Evolutionary conservation across 768 basidiomycete species (phyloP).

Genomic region (Serendipita sp.): DNA sequence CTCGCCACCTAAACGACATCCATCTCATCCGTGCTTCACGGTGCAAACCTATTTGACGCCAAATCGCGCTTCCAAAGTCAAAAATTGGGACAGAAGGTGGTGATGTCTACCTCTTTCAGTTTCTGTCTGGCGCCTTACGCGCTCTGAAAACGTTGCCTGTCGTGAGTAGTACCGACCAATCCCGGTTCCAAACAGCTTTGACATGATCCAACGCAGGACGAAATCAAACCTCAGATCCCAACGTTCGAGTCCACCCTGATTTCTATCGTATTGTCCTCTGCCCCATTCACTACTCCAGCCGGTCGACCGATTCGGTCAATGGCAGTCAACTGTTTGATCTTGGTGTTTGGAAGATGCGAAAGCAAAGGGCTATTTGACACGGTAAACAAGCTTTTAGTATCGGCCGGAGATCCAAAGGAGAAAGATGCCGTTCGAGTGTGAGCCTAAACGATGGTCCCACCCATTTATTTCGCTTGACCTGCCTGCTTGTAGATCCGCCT

Average conservation of each 20-base stretch:
- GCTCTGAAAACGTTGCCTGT: conserved; percentile 32
- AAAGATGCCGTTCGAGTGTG: conserved; percentile 55
- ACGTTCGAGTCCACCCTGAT: conserved; percentile 47
- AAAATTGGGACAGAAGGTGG: conserved; percentile 59
- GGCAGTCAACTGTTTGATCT: conserved; percentile 59
- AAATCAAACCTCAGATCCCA: conserved; percentile 47
- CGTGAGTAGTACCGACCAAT: conserved; percentile 28
- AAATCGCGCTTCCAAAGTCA: conserved; percentile 27
- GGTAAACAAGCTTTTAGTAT: conserved; percentile 58
- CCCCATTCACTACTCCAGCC: conserved; percentile 53
- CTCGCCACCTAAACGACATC: background rate
- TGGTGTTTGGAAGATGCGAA: conserved; percentile 65
- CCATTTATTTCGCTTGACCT: conserved; percentile 7
- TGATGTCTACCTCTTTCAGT: conserved; percentile 72
- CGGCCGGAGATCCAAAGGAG: conserved; percentile 61
- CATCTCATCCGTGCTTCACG: background rate
- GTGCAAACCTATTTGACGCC: background rate
- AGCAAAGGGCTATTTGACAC: conserved; percentile 78
- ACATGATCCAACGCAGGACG: conserved; percentile 31
- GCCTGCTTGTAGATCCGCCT: conserved; percentile 44
- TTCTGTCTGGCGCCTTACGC: conserved; percentile 55
- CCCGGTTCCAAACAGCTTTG: background rate
- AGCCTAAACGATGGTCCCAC: conserved; percentile 17
- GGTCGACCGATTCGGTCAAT: conserved; percentile 75
- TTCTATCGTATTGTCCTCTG: conserved; percentile 48